Base-by-base conservation (phyloP, 192 early-diverging fungal species). In the Coemansia sp. region DNA sequence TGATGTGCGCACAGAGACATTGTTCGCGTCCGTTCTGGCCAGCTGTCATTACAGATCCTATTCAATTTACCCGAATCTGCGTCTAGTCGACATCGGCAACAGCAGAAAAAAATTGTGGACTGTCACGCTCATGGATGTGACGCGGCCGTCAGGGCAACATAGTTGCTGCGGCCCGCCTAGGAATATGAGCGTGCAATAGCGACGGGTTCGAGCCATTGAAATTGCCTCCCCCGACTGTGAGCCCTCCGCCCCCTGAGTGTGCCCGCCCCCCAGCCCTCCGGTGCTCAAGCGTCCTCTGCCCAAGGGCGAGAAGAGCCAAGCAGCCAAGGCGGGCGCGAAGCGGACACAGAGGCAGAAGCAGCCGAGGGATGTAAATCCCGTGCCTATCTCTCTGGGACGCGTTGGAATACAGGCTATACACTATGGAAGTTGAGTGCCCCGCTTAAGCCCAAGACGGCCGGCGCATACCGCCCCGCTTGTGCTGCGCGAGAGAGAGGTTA, bases 171-270 rank as follows among this genome's bases (percentile, higher is more conserved):
- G 63, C 66, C 69, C 64, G 73, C 59, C 69, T 71, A 71, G 77
- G 77, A 80, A 80, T 80, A 80, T 80, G 69, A 55, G 48, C 40
- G 65, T 63, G 73, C 73, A 71, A 75, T 74, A 74, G 69, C 77
- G 34, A 19, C 57, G 60, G 62, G 68, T 23, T 57, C 45, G 68
- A 60, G 64, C 74, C 66, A 41, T 60, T 62, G 54, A 48, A 52
- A 25, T 52, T 52, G 49, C 49, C 49, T 52, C 49, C 49, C 42
- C 14, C 17, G 42, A 13, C 42, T 45, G 42, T 45, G 13, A 45
- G 11, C 38, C 38, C 5, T 40, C 9, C 11, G 38, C 38, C 38
- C 38, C 11, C 11, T 7, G 1, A 40, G 7, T 1, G 38, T 11
- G 9, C 38, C 38, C 7, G 38, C 38, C 38, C 5, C 5, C 17